Base-by-base conservation (phyloP, 2,329 filamentous ascomycete genomes). In the Endocalyx cinctus region DNA sequence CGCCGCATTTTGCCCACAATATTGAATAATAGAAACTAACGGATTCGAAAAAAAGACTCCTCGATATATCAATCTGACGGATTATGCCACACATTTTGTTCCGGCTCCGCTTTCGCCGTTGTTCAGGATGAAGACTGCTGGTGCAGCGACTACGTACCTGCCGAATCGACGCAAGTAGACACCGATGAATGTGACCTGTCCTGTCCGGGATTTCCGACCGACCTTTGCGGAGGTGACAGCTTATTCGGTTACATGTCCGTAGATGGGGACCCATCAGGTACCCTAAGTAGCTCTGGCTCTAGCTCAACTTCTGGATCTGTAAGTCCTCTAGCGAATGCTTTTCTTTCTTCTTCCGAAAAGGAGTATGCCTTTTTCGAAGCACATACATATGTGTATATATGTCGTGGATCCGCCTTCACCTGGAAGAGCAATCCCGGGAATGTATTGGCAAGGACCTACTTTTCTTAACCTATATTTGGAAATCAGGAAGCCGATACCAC, bases 81-180 rank as follows among this genome's bases (percentile, higher is more conserved):
- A 18, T 69, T 79, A 10, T 90, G 85, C 54, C 61, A 67, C 31
- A 62, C 74, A 30, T 69, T 69, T 30, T 90, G 85, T 59, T 48
- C 58, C 17, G 50, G 53, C 14, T 46, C 66, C 12, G 82, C 84
- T 25, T 85, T 81, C 41, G 83, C 82, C 43, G 66, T 90, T 29
- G 64, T 88, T 2, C 73, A 86, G 47, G 69, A 60, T 12, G 64
- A 75, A 19, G 58, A 69, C 32, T 90, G 85, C 54, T 90, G 83
- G 83, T 90, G 85, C 55, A 81, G 82, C 23, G 72, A 87, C 54
- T 79, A 79, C 48, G 68, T 69, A 3, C 85, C 85, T 7, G 64
- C 64, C 31, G 43, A 62, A 19, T 52, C 50, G 14, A 55, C 53
- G 19, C 55, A 66, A 34, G 62, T 68, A 31, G 51, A 62, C 15